Evolutionary conservation across 805 yeast genomes (phyloP).

Genomic region (Limtongozyma cylindracea): DNA sequence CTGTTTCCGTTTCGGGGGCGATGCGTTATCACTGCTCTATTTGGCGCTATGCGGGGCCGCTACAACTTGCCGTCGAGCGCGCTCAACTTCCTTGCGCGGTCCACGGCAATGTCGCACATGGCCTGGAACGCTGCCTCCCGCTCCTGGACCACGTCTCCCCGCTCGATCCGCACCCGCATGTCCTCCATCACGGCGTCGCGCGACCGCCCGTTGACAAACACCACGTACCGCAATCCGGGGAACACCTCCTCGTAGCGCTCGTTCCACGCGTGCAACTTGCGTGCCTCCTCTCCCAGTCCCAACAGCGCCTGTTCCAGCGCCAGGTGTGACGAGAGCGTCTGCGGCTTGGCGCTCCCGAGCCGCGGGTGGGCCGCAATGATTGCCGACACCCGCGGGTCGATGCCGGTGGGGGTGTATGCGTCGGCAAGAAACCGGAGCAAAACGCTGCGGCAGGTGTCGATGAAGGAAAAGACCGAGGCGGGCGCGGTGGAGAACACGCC

Average conservation of each 20-base stretch:
- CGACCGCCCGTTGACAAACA: constrained; percentile 68
- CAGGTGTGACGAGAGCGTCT: constrained; percentile 36
- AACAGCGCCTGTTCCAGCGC: constrained; percentile 46
- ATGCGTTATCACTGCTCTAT: too few relatives aligned
- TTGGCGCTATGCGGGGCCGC: too few relatives aligned
- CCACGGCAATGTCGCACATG: constrained; percentile 80
- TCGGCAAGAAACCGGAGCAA: constrained; percentile 10
- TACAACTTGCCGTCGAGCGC: too few relatives aligned
- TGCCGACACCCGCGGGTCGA: constrained; percentile 8
- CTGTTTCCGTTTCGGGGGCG: too few relatives aligned
- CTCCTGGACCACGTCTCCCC: constrained; percentile 29
- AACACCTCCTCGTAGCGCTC: constrained; percentile 30
- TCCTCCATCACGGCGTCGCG: constrained; percentile 36
- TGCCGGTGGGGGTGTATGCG: constrained; percentile 5
- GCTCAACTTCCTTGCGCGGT: constrained; percentile 42
- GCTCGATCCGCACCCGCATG: constrained; percentile 25
- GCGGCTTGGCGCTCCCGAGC: constrained; percentile 40
- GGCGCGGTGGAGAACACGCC: not conserved
- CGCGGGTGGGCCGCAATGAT: constrained; percentile 88
- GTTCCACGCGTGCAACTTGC: constrained; percentile 26
- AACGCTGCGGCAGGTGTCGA: constrained; percentile 15
- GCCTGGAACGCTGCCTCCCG: constrained; percentile 49
- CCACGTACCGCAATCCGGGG: constrained; percentile 60
- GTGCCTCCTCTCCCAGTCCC: constrained; percentile 20
- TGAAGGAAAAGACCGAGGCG: constrained; percentile 9